A percentile compares a stretch with the other conserved stretches of the same genome.
These are phyloP conservation scores for Candida lessepsii DNA, from an alignment of 805 yeast species.

Conservation along the genomic window DNA sequence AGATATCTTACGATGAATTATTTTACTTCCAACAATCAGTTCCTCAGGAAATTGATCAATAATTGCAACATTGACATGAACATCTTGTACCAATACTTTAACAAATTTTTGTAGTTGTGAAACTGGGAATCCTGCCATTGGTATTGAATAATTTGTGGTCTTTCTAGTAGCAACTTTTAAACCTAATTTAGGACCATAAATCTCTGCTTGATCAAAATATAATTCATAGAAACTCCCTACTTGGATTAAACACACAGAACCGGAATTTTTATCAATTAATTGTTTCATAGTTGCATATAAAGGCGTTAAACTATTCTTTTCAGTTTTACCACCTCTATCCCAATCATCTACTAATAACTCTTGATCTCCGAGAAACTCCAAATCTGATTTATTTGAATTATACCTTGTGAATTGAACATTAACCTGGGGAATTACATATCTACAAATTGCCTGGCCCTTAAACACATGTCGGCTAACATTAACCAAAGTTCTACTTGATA, in stretches of 20 bases:
- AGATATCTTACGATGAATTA: slow-evolving; percentile 66
- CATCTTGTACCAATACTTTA: slow-evolving; percentile 66
- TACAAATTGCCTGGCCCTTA: background rate
- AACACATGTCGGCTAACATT: background rate
- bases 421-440: too few relatives aligned
- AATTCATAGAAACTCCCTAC: slow-evolving; percentile 87
- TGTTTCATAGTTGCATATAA: slow-evolving; percentile 32
- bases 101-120: slow-evolving; percentile 70
- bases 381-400: background rate
- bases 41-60: slow-evolving; percentile 59
- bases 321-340: slow-evolving; percentile 42
- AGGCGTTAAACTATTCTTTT: slow-evolving; percentile 31
- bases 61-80: slow-evolving; percentile 72
- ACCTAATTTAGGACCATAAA: slow-evolving; percentile 67
- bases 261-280: slow-evolving; percentile 34
- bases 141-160: slow-evolving; percentile 42
- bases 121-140: slow-evolving; percentile 93
- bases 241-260: slow-evolving; percentile 54
- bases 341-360: slow-evolving; percentile 17
- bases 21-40: slow-evolving; percentile 22
- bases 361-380: slow-evolving; percentile 2
- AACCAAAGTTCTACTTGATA: background rate
- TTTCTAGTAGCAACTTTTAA: slow-evolving; percentile 63
- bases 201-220: slow-evolving; percentile 84
- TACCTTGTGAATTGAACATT: background rate